Percentiles rank a stretch among this genome's conserved stretches.
These are phyloP conservation scores for Cladobotryum protrusum DNA, from an alignment of 2,329 filamentous ascomycete species.

Conservation along the genomic window DNA sequence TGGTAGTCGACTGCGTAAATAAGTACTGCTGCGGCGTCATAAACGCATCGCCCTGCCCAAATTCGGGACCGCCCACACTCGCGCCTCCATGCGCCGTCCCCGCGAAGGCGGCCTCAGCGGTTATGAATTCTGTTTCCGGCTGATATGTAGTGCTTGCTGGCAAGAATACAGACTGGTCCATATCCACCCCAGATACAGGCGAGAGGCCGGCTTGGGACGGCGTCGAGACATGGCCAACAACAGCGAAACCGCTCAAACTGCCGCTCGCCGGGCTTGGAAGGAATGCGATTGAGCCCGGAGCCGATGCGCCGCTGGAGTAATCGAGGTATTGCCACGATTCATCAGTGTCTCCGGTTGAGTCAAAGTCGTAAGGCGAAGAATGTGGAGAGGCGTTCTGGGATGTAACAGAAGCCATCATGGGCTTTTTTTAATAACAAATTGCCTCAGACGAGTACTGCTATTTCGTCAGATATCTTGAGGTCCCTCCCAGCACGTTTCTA, in stretches of 20 bases:
- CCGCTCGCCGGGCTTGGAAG: slow-evolving; percentile 45
- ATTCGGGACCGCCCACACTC: slow-evolving; percentile 20
- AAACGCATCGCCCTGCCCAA: slow-evolving; percentile 27
- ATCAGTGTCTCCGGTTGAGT: slow-evolving; percentile 33
- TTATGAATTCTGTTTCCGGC: slow-evolving; percentile 13
- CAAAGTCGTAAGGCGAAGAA: slow-evolving; percentile 34
- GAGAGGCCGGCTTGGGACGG: slow-evolving; percentile 31
- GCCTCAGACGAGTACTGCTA: too few relatives aligned
- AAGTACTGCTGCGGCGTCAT: slow-evolving; percentile 35
- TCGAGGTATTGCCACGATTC: slow-evolving; percentile 42
- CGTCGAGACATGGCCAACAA: slow-evolving; percentile 35
- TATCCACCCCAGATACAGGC: slow-evolving; percentile 35
- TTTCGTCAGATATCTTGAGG: too few relatives aligned
- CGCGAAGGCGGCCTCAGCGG: slow-evolving; percentile 21
- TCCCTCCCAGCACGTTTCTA: too few relatives aligned
- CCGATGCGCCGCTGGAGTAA: slow-evolving; percentile 28
- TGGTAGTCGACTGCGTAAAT: slow-evolving; percentile 27
- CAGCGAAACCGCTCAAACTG: slow-evolving; percentile 45
- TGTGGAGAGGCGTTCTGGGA: slow-evolving; percentile 34
- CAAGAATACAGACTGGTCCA: slow-evolving; percentile 31
- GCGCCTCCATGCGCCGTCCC: slow-evolving; percentile 18
- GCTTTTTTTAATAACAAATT: not conserved
- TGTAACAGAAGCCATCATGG: slow-evolving; percentile 31
- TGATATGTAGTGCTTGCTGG: slow-evolving; percentile 28
- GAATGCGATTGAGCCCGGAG: slow-evolving; percentile 36